phyloP scores from a whole-genome alignment of 2,329 filamentous ascomycete genomes.

The Ustulina deusta region DNA sequence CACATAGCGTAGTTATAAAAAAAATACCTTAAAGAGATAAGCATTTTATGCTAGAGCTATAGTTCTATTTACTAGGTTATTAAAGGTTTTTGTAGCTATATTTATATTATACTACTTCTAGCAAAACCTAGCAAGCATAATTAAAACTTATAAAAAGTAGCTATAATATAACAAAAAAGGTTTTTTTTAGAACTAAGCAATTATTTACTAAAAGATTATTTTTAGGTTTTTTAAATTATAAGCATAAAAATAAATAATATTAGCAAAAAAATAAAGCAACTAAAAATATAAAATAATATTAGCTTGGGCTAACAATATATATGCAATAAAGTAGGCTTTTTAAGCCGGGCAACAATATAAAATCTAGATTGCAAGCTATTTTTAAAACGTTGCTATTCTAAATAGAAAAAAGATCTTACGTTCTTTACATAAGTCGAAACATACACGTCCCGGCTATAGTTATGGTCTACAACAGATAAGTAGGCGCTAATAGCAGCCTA shows the following conservation, averaged over 20 bases:
- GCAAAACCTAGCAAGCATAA: constrained; percentile 5
- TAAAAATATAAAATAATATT: not conserved
- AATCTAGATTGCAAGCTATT: not conserved
- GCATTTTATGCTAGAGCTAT: not conserved
- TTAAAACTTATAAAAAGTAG: constrained; percentile 6
- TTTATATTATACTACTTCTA: constrained; percentile 7
- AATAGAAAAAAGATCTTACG: not conserved
- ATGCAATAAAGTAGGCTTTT: not conserved
- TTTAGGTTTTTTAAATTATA: not conserved
- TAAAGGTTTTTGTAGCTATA: not conserved
- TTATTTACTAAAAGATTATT: not conserved
- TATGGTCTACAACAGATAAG: not conserved
- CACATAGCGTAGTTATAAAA: not conserved
- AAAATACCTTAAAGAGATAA: constrained; percentile 6
- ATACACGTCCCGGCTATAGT: constrained; percentile 1
- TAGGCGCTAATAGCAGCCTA: constrained; percentile 4
- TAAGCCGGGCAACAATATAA: not conserved
- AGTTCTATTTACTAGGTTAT: not conserved
- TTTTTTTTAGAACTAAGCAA: not conserved
- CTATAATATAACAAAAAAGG: not conserved
- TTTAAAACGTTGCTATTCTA: not conserved
- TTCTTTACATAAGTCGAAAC: constrained; percentile 8
- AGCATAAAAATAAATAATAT: not conserved
- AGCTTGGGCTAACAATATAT: not conserved
- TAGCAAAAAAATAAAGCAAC: not conserved